These are phyloP conservation scores for Cryphonectria naterciae DNA, from an alignment of 2,329 filamentous ascomycete species.

Conservation along the genomic window DNA sequence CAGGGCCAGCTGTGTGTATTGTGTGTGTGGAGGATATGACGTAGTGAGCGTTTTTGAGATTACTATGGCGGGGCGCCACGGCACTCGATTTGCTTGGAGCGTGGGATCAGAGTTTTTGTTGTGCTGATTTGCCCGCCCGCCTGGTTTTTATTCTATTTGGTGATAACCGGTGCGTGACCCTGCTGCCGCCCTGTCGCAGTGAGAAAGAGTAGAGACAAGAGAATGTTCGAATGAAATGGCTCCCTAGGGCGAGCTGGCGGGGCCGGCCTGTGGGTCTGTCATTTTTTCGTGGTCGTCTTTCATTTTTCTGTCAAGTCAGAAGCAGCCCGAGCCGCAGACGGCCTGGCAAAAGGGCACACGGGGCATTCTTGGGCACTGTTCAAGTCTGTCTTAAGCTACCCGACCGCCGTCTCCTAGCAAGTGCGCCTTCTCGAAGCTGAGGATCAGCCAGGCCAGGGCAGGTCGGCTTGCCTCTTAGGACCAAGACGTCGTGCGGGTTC, in stretches of 20 bases:
- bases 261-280: not conserved
- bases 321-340: not conserved
- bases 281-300: not conserved
- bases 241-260: not conserved
- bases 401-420: not conserved
- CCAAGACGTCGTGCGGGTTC: slow-evolving; percentile 4
- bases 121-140: slow-evolving; percentile 1
- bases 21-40: slow-evolving; percentile 12
- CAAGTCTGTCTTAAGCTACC: not conserved
- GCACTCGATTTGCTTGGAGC: not conserved
- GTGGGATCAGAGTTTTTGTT: not conserved
- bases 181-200: not conserved
- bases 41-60: slow-evolving; percentile 7
- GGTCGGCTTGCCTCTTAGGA: slow-evolving; percentile 4
- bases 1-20: not conserved
- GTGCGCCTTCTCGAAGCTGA: slow-evolving; percentile 1
- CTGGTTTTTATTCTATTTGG: no score
- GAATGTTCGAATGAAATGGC: not conserved
- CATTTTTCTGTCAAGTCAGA: not conserved
- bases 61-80: not conserved
- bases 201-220: not conserved
- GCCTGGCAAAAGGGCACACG: not conserved
- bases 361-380: not conserved
- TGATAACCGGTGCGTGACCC: not conserved
- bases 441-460: not conserved